Evolutionary conservation across 2,329 filamentous ascomycete genomes (phyloP).

Genomic region (Diaporthe nobilis): DNA sequence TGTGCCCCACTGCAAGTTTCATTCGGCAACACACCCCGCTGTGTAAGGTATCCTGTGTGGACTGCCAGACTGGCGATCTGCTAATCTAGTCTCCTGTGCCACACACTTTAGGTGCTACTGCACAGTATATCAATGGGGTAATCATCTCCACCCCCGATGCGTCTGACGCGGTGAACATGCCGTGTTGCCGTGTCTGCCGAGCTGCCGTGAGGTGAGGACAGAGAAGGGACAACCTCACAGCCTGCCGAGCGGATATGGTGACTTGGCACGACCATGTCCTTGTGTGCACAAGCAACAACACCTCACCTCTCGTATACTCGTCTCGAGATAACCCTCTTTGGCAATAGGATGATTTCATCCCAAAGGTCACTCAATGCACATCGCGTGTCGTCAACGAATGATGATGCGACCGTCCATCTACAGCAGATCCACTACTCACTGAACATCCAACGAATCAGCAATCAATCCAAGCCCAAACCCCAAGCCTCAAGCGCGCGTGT

Average conservation of each 20-base stretch:
- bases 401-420: conserved; percentile 3
- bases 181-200: conserved; percentile 5
- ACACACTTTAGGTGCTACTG: not conserved
- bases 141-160: conserved; percentile 18
- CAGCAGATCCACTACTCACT: not conserved
- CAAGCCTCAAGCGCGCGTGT: conserved; percentile 21
- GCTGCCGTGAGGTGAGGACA: not conserved
- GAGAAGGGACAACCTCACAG: not conserved
- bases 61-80: not conserved
- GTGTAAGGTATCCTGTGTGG: not conserved
- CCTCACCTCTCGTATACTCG: not conserved
- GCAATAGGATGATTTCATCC: not conserved
- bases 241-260: not conserved
- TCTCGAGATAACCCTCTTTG: not conserved
- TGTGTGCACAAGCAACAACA: not conserved
- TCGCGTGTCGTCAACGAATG: not conserved
- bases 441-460: not conserved
- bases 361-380: not conserved
- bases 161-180: conserved; percentile 11
- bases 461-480: not conserved
- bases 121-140: conserved; percentile 9
- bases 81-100: not conserved
- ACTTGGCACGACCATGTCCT: not conserved
- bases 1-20: conserved; percentile 10
- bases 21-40: conserved; percentile 16